Evolutionary conservation across 371 early-diverging fungal genomes (phyloP).

Genomic region (Rhizopus delemar): DNA sequence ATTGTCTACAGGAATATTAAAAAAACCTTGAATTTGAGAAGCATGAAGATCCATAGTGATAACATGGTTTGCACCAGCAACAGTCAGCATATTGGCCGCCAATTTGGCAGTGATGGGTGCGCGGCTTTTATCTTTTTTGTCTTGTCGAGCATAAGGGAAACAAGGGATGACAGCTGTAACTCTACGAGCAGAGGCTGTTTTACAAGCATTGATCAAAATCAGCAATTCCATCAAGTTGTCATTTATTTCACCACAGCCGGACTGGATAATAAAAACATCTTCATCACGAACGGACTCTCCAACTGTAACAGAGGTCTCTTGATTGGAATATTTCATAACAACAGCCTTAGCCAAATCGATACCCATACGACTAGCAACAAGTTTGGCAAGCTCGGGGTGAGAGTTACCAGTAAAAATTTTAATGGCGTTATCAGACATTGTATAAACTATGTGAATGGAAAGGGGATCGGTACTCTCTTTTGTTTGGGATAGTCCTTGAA

Average conservation of each 20-base stretch:
- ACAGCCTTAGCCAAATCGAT: conserved; percentile 84
- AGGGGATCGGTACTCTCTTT: background rate
- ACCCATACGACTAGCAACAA: conserved; percentile 85
- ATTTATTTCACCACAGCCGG: conserved; percentile 86
- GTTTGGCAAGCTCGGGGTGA: conserved; percentile 86
- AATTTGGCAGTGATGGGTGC: conserved; percentile 91
- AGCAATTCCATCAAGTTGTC: conserved; percentile 95
- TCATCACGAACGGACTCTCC: conserved; percentile 95
- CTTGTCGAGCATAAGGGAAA: conserved; percentile 96
- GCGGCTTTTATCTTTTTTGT: conserved; percentile 92
- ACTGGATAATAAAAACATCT: conserved; percentile 87
- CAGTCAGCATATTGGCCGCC: conserved; percentile 92
- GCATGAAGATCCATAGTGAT: conserved; percentile 98
- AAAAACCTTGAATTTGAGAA: conserved; percentile 96
- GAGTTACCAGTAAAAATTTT: conserved; percentile 97
- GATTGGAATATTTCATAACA: conserved; percentile 93
- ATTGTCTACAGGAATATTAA: conserved; percentile 96
- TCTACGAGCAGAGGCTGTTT: conserved; percentile 88
- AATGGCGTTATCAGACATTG: conserved; percentile 52
- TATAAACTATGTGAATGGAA: too few relatives aligned
- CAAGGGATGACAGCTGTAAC: conserved; percentile 96
- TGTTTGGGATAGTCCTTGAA: background rate
- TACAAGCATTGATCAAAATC: conserved; percentile 96
- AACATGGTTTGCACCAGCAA: conserved; percentile 94
- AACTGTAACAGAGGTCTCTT: conserved; percentile 95